Base-by-base conservation (phyloP, 345 rosid genomes). In the Citrus sp. region DNA sequence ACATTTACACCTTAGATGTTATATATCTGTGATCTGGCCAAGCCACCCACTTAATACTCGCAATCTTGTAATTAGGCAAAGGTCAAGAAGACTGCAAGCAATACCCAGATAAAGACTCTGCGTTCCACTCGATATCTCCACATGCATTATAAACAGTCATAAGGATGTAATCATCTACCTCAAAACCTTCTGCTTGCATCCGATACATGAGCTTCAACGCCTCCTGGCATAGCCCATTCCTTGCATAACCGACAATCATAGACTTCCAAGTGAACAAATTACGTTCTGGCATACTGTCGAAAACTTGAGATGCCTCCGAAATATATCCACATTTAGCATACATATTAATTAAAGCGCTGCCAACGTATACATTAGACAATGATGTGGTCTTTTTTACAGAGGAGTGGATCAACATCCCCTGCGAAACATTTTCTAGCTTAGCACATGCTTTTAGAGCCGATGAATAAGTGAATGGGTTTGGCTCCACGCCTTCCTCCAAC, bases 361-460 rank as follows among this genome's bases (percentile, higher is more conserved):
- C 93, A n/a, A 92, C 98, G 87, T 84, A 89, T 46, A 93, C 92
- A 80, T 93, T 93, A 37, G 90, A 83, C 9, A 85, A 61, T 63
- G 89, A 87, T 10, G 88, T 85, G 65, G 84, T 89, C 87, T 93
- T 95, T 75, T 88, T 93, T 58, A 91, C 92, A n/a, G 88, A 89
- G 71, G 95, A 95, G 82, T 93, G 98, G 16, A 95, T 89, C 74
- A 87, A 85, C 81, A 83, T 90, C 74, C 98, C 98, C 21, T 85
- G 87, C 1, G 55, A 75, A 82, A 92, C 78, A 63, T 91, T 70
- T 79, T 89, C 90, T 28, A 94, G 89, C 79, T 89, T 90, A 28
- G 97, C 97, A 75, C 98, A 95, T 72, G 97, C 97, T 86, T 92
- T 92, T 78, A 93, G 68, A 30, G 89, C 93, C 0, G 98, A 93